Conservation (phyloP, 257 asterid genomes). For the Striga asiatica region DNA sequence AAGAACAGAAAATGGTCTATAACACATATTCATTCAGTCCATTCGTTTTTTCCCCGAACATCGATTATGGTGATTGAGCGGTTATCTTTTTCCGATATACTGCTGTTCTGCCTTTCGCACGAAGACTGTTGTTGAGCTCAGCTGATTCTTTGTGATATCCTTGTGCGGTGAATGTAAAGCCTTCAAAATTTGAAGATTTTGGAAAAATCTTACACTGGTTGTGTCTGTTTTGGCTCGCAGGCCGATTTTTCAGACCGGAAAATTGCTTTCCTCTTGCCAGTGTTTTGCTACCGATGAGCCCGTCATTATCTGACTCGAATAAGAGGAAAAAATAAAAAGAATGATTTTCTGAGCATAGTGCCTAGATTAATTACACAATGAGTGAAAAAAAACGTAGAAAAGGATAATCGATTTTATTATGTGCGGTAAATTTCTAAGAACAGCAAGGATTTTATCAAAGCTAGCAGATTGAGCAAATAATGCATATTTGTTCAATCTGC, state of each 20-base stretch:
- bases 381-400: too few species aligned
- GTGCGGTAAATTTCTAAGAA: too few species aligned
- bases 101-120: conserved; percentile 23
- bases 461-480: too few species aligned
- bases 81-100: conserved; percentile 10
- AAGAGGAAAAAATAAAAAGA: conserved; percentile 2
- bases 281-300: conserved; percentile 35
- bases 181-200: conserved; percentile 30
- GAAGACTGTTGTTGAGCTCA: conserved; percentile 18
- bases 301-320: conserved; percentile 49
- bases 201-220: conserved; percentile 31
- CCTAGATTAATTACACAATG: too few species aligned
- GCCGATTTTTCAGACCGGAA: conserved; percentile 30
- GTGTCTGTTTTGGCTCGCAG: conserved; percentile 34
- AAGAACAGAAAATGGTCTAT: too few species aligned
- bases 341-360: too few species aligned
- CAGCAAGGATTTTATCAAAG: too few species aligned
- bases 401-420: too few species aligned
- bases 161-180: conserved; percentile 16
- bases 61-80: conserved; percentile 7
- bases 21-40: too few species aligned
- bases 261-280: conserved; percentile 28
- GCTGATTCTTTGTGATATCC: conserved; percentile 19
- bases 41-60: not conserved
- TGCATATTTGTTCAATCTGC: too few species aligned